A percentile compares a stretch with the other conserved stretches of the same genome.
Evolutionary conservation across 2,329 filamentous ascomycete genomes (phyloP).

Genomic region (Colletotrichum costaricense): DNA sequence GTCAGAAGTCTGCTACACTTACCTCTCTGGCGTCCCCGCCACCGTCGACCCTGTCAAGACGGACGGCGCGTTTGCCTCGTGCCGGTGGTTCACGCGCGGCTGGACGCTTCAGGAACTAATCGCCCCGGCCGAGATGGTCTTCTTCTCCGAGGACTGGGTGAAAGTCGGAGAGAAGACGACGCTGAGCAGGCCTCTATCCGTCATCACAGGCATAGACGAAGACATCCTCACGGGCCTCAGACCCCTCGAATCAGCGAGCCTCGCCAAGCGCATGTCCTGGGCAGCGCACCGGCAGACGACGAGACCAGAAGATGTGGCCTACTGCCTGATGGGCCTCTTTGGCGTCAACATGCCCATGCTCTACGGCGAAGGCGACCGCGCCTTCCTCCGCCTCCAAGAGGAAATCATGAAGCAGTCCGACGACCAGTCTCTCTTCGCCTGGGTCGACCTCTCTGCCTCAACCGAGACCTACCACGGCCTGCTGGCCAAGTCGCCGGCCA

Average conservation of each 20-base stretch:
- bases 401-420: background rate
- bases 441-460: background rate
- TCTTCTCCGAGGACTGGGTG: background rate
- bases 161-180: background rate
- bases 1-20: constrained; percentile 26
- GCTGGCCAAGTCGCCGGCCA: constrained; percentile 46
- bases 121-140: background rate
- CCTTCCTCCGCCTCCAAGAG: background rate
- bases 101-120: background rate
- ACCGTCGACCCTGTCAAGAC: background rate
- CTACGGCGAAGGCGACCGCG: background rate
- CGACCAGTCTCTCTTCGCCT: background rate
- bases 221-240: background rate
- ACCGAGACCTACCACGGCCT: background rate
- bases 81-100: background rate
- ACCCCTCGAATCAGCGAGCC: background rate
- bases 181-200: background rate
- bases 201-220: background rate
- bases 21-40: constrained; percentile 24
- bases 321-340: background rate
- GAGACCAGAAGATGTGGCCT: background rate
- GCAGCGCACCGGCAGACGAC: background rate
- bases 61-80: background rate
- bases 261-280: background rate
- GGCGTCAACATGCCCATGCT: background rate